phyloP scores from a whole-genome alignment of 495 filamentous ascomycete genomes.

The Podospora pseudocomata region DNA sequence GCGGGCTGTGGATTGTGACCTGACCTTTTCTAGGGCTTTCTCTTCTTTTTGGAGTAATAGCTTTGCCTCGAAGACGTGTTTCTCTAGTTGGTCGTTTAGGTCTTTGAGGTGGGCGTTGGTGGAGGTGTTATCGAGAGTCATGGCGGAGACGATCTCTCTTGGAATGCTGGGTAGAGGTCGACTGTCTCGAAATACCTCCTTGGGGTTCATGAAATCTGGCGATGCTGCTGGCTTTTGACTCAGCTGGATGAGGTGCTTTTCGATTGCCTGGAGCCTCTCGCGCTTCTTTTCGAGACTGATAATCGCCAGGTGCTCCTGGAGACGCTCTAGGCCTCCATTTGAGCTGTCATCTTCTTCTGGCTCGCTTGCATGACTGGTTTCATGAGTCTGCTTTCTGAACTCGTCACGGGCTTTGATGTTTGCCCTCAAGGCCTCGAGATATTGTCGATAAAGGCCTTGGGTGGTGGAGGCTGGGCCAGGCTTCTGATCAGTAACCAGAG shows the following conservation, averaged over 20 bases:
- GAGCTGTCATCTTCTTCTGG: conserved; percentile 6
- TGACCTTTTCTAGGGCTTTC: conserved; percentile 56
- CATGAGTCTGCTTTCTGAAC: conserved; percentile 35
- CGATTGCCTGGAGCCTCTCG: conserved; percentile 48
- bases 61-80: conserved; percentile 61
- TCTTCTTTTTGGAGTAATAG: conserved; percentile 60
- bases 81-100: conserved; percentile 59
- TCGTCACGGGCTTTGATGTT: conserved; percentile 54
- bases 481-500: conserved; percentile 34
- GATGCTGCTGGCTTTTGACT: conserved; percentile 53
- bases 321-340: conserved; percentile 25
- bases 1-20: conserved; percentile 35
- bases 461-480: conserved; percentile 23
- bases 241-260: conserved; percentile 45
- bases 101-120: conserved; percentile 40
- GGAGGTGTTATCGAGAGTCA: conserved; percentile 33
- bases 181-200: conserved; percentile 42
- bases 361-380: conserved; percentile 13
- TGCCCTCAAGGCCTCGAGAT: conserved; percentile 55
- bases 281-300: conserved; percentile 52
- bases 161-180: conserved; percentile 47
- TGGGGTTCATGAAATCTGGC: conserved; percentile 46
- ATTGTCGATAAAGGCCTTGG: conserved; percentile 45
- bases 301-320: conserved; percentile 48
- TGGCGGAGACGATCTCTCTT: conserved; percentile 42